Conservation (phyloP, 2,329 filamentous ascomycete species). For the Penicillium griseofulvum region DNA sequence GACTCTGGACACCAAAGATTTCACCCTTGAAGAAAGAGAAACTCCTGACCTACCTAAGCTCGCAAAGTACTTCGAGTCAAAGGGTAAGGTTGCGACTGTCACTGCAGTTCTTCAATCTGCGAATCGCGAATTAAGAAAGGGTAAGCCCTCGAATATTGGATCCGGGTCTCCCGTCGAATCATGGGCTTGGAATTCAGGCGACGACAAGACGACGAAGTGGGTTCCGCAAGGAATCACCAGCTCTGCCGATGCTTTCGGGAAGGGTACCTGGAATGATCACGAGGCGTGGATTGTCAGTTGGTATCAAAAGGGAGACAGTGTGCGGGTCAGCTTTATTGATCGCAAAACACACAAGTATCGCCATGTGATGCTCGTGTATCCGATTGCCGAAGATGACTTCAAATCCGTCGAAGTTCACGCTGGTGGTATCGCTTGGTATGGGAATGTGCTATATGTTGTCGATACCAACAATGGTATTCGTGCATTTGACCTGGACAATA, state of each 20-base stretch:
- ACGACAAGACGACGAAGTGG: conserved; percentile 35
- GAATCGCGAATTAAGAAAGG: conserved; percentile 16
- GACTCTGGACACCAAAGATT: conserved; percentile 3
- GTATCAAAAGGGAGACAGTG: conserved; percentile 31
- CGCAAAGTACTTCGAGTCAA: conserved; percentile 11
- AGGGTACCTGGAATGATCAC: conserved; percentile 34
- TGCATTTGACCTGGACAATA: conserved; percentile 39
- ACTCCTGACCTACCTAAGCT: conserved; percentile 10
- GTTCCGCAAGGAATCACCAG: conserved; percentile 38
- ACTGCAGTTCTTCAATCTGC: conserved; percentile 14
- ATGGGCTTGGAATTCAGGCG: conserved; percentile 27
- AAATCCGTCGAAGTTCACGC: conserved; percentile 34
- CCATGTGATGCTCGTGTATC: conserved; percentile 38
- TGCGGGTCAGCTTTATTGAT: conserved; percentile 36
- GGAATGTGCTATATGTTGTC: conserved; percentile 36
- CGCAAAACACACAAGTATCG: conserved; percentile 30
- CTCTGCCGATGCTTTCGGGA: conserved; percentile 32
- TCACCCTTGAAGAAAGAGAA: conserved; percentile 15
- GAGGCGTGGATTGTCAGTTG: conserved; percentile 38
- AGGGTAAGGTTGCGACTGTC: conserved; percentile 14
- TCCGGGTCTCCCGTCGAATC: conserved; percentile 8
- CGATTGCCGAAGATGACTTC: conserved; percentile 34
- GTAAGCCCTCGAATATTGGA: conserved; percentile 3
- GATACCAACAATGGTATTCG: conserved; percentile 37
- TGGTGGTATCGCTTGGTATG: conserved; percentile 40